Evolutionary conservation across 768 basidiomycete species (phyloP).

Genomic region (Lenzites betulinus): DNA sequence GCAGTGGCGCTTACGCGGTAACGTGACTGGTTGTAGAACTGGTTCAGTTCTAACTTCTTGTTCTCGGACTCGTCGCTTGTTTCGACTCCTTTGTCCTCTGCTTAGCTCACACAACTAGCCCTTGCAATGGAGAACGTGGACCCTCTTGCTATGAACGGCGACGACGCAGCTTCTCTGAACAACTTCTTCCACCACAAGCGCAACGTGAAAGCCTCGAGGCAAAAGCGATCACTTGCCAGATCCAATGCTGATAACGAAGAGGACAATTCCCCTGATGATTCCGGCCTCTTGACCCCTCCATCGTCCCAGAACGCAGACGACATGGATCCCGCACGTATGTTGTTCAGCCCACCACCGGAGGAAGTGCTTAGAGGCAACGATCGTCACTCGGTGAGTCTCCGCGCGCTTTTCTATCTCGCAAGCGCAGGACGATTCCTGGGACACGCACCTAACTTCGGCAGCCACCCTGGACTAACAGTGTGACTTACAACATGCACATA

Average conservation of each 20-base stretch:
- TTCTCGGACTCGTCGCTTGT: background rate
- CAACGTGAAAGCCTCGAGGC: constrained; percentile 26
- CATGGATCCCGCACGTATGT: constrained; percentile 30
- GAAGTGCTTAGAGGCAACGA: constrained; percentile 41
- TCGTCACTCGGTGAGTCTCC: constrained; percentile 28
- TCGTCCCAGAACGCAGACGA: constrained; percentile 28
- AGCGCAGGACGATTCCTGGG: too few species aligned
- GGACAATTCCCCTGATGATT: constrained; percentile 8
- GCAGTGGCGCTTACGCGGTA: background rate
- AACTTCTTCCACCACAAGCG: constrained; percentile 15
- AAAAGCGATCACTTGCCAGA: constrained; percentile 16
- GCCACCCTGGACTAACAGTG: background rate
- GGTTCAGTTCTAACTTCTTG: constrained; percentile 8
- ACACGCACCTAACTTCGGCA: too few species aligned
- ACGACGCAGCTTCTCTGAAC: constrained; percentile 19
- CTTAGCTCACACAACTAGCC: background rate
- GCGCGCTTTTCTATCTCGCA: too few species aligned
- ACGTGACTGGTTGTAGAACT: constrained; percentile 9
- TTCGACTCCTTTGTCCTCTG: background rate
- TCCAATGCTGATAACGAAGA: constrained; percentile 16
- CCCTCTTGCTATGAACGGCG: constrained; percentile 13
- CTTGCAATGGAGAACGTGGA: constrained; percentile 19
- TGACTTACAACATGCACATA: background rate
- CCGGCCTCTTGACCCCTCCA: constrained; percentile 31
- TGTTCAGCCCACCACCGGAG: constrained; percentile 66